Evolutionary conservation across 371 early-diverging fungal species (phyloP).

Genomic region (Mortierella sp.): DNA sequence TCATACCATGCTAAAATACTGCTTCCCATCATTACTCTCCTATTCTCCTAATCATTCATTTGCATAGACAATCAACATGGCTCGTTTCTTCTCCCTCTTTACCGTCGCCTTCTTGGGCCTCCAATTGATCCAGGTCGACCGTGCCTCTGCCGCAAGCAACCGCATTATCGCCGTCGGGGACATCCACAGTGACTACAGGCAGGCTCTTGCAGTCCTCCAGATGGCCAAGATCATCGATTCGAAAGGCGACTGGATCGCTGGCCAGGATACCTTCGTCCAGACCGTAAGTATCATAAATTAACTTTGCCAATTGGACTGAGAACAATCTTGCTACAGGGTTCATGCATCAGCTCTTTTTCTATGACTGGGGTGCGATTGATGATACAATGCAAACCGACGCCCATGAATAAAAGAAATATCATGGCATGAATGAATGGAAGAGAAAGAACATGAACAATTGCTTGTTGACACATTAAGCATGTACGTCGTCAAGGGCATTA

Average conservation of each 20-base stretch:
- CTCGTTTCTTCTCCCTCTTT: slow-evolving; percentile 10
- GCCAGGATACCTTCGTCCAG: slow-evolving; percentile 67
- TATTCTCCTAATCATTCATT: not conserved
- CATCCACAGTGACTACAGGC: slow-evolving; percentile 79
- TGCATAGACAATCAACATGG: slow-evolving; percentile 7
- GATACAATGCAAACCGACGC: not conserved
- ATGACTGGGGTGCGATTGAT: not conserved
- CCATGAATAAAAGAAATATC: not conserved
- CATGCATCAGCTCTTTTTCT: not conserved
- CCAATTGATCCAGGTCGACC: slow-evolving; percentile 13
- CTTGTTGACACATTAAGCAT: not conserved
- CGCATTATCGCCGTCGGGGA: slow-evolving; percentile 86
- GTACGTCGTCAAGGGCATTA: not conserved
- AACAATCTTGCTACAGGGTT: not conserved
- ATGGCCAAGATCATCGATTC: slow-evolving; percentile 75
- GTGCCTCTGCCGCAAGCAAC: slow-evolving; percentile 13
- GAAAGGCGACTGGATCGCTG: slow-evolving; percentile 74
- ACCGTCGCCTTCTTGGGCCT: slow-evolving; percentile 17
- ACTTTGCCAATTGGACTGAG: not conserved
- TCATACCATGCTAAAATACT: not conserved
- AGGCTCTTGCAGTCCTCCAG: slow-evolving; percentile 69
- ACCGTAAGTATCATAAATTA: slow-evolving; percentile 56
- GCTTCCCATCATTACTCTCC: not conserved
- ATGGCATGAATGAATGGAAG: not conserved
- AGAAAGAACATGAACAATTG: not conserved